Base-by-base conservation (phyloP, 2,329 filamentous ascomycete genomes). In the Diaporthe vexans region DNA sequence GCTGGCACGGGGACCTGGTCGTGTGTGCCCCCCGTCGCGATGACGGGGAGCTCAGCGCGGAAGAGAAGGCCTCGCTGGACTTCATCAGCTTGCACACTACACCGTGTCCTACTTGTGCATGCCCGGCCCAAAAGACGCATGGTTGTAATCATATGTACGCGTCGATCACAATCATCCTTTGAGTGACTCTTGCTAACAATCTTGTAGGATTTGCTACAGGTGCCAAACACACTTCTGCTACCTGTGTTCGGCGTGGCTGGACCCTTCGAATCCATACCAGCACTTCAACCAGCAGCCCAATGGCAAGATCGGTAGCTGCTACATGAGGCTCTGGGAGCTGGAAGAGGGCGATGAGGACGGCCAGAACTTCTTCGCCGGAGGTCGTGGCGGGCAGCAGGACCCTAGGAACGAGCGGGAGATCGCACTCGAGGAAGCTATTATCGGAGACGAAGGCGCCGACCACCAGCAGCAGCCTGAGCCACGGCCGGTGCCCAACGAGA, bases 151-250 rank as follows among this genome's bases (percentile, higher is more conserved):
- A 98, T 83, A 98, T 98, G 95, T 68, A 72, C 17, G 74, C 59
- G 19, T 63, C 24, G 15, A 4, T 24, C 15, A 40, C 1, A 24
- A 26, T 10, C 4, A 26, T 43, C 3, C 17, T 9, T 24, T 15
- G 3, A 4, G 8, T 17, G 24, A 35, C 58, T 17, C 48, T 33
- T 71, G n/a, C 71, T 73, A 8, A 75, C 37, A 26, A n/a, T 29
- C 24, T n/a, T 8, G 15, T 33, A 75, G 74, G 74, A 94, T 93
- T 67, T 98, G 96, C 84, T 94, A 93, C 82, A 92, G 94, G 77
- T 99, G 97, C 86, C 88, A 93, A 69, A 94, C 94, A 2, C 96
- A 98, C 82, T 98, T 98, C 82, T 99, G 97, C 85, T 98, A 98
- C 78, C 89, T 98, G 1, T 98, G 97, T 81, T 93, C 93, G 0